Evolutionary conservation across 1,139 yeast species (phyloP).

Genomic region (Nakaseomyces kungkrabaensis): DNA sequence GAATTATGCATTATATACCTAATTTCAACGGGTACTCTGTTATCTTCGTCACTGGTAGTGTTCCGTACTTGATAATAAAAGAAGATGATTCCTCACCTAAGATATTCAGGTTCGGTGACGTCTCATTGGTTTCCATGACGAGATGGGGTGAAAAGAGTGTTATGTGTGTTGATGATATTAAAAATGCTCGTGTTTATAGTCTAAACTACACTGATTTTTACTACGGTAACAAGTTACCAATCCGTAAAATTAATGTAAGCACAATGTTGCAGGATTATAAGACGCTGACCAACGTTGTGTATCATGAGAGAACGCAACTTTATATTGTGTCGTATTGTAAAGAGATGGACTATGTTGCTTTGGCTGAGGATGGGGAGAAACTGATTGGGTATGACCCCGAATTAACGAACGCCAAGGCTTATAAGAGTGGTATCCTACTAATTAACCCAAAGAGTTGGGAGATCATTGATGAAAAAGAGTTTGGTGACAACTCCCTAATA

Average conservation of each 20-base stretch:
- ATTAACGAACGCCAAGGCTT: conserved; percentile 43
- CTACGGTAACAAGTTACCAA: conserved; percentile 58
- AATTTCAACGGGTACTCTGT: conserved; percentile 50
- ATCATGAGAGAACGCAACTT: conserved; percentile 60
- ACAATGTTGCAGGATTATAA: conserved; percentile 38
- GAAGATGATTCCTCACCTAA: conserved; percentile 56
- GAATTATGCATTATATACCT: conserved; percentile 53
- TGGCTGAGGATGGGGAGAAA: conserved; percentile 66
- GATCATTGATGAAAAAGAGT: conserved; percentile 58
- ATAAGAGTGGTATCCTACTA: conserved; percentile 52
- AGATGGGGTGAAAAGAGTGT: conserved; percentile 32
- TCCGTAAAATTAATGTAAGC: conserved; percentile 36
- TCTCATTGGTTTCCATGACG: conserved; percentile 50
- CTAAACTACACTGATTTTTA: conserved; percentile 30
- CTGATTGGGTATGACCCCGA: conserved; percentile 50
- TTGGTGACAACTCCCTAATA: conserved; percentile 58
- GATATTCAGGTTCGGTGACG: conserved; percentile 56
- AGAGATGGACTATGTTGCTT: conserved; percentile 51
- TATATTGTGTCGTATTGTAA: conserved; percentile 56
- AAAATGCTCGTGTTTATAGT: conserved; percentile 63
- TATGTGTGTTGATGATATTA: conserved; percentile 62
- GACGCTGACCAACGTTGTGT: conserved; percentile 61
- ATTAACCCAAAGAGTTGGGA: conserved; percentile 72
- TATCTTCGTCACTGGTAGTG: conserved; percentile 65
- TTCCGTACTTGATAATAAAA: conserved; percentile 60